Base-by-base conservation (phyloP, 2,329 filamentous ascomycete species). In the Aspergillus melleus region DNA sequence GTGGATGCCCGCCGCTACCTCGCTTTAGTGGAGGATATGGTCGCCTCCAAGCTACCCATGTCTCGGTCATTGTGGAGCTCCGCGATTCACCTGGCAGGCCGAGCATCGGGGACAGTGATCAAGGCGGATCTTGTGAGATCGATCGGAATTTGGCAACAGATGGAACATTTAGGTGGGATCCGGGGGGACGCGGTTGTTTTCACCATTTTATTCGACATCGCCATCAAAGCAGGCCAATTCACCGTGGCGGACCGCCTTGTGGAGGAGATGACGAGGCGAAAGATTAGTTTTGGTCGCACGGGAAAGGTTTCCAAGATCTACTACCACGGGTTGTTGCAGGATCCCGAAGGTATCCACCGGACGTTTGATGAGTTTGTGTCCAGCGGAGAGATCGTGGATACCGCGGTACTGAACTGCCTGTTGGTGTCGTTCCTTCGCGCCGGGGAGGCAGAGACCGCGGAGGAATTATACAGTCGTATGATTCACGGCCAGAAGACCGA, bases 121-220 rank as follows among this genome's bases (percentile, higher is more conserved):
- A 80, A 83, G 49, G 69, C 83, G 46, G 84, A 92, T 72, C 75
- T 91, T 49, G 80, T 90, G 74, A 83, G 86, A 5, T 88, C 91
- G 0, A 80, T 99, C 50, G 84, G 86, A 52, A 76, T 96, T 24
- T 99, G 94, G 93, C 87, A 86, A 64, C 88, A 95, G 68, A 98
- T 98, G 92, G 95, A 99, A 75, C 82, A 85, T 51, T 79, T 86
- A 4, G 87, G 88, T 2, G 83, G 85, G 1, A 74, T 92, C 14
- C 78, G 79, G 65, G 88, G 85, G 39, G 90, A 90, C 66, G 83
- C 86, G 52, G 88, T 92, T n/a, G 96, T 94, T 0, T 96, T 99
- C 76, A 96, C 95, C 71, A 90, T 97, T 51, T 83, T 99, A 12
- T 97, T 96, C 68, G 90, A 97, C 70, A 85, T 92, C 11, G 92